Conservation (phyloP, 306 rosid species). For the Prinsepia uniflora region DNA sequence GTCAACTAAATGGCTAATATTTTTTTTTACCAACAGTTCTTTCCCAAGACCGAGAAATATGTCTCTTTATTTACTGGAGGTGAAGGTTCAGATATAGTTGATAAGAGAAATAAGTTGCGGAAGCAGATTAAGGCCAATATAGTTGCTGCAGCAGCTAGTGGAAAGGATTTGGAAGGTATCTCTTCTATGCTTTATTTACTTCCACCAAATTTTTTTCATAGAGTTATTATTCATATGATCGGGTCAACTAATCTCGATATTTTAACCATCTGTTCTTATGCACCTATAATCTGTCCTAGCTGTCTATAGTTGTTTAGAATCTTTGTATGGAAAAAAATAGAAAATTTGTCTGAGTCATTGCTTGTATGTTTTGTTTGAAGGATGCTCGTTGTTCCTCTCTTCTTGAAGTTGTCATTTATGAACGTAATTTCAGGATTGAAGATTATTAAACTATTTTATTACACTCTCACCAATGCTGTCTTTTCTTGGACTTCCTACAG, state of each 20-base stretch:
- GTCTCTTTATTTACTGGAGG: slow-evolving; percentile 76
- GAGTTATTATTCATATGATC: background rate
- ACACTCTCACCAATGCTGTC: background rate
- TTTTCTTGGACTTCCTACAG: slow-evolving; percentile 36
- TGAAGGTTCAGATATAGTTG: slow-evolving; percentile 59
- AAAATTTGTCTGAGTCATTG: background rate
- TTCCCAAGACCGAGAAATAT: slow-evolving; percentile 93
- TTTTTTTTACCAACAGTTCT: slow-evolving; percentile 57
- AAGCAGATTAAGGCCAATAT: slow-evolving; percentile 80
- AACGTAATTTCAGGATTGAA: background rate
- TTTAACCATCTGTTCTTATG: background rate
- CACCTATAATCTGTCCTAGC: background rate
- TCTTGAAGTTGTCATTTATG: background rate
- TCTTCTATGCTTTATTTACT: background rate
- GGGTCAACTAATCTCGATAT: background rate
- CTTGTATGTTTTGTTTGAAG: background rate
- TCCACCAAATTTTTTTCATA: background rate
- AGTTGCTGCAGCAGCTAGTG: slow-evolving; percentile 77
- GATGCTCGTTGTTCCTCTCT: background rate
- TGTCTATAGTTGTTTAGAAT: background rate
- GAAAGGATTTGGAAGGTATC: slow-evolving; percentile 96
- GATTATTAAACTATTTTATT: background rate
- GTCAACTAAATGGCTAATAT: slow-evolving; percentile 24
- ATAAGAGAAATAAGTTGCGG: slow-evolving; percentile 66
- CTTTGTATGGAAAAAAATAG: background rate